Percentiles rank a stretch among this genome's conserved stretches.
Evolutionary conservation across 495 filamentous ascomycete genomes (phyloP).

Genomic region (Penicillium bovifimosum): DNA sequence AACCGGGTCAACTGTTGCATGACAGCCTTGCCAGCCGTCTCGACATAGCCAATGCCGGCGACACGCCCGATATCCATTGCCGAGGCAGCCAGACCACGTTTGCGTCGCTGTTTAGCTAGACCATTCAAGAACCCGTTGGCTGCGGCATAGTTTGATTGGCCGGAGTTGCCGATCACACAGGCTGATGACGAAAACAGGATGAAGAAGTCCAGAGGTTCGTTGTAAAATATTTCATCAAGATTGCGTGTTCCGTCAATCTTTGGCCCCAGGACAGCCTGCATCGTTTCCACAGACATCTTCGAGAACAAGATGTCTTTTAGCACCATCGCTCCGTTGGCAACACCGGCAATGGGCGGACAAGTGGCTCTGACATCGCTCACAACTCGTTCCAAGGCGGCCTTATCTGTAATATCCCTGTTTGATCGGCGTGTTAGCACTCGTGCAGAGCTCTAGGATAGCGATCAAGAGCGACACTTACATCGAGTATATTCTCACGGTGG

Average conservation of each 20-base stretch:
- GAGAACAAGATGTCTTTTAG: slow-evolving; percentile 16
- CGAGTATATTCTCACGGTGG: too few species aligned
- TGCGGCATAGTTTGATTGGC: slow-evolving; percentile 56
- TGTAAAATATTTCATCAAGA: slow-evolving; percentile 25
- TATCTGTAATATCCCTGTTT: too few species aligned
- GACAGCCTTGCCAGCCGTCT: too few species aligned
- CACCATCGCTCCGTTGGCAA: slow-evolving; percentile 19
- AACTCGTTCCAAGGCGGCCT: slow-evolving; percentile 27
- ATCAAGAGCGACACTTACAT: too few species aligned
- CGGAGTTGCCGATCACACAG: slow-evolving; percentile 46
- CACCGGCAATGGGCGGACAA: slow-evolving; percentile 12
- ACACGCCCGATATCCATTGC: slow-evolving; percentile 6
- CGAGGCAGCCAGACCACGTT: slow-evolving; percentile 22
- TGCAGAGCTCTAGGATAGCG: too few species aligned
- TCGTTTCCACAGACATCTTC: slow-evolving; percentile 2
- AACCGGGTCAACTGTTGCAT: too few species aligned
- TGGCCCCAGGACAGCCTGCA: slow-evolving; percentile 8
- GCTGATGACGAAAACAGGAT: slow-evolving; percentile 52
- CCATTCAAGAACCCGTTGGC: slow-evolving; percentile 48
- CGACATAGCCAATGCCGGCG: neutral
- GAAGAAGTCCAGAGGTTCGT: slow-evolving; percentile 53
- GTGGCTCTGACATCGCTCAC: neutral
- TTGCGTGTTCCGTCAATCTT: slow-evolving; percentile 23
- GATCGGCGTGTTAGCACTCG: too few species aligned
- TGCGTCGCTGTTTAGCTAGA: slow-evolving; percentile 25